Evolutionary conservation across 768 basidiomycete species (phyloP), one percentile per base, ranked within the genome.

Genomic region (Tricholomella constricta): DNA sequence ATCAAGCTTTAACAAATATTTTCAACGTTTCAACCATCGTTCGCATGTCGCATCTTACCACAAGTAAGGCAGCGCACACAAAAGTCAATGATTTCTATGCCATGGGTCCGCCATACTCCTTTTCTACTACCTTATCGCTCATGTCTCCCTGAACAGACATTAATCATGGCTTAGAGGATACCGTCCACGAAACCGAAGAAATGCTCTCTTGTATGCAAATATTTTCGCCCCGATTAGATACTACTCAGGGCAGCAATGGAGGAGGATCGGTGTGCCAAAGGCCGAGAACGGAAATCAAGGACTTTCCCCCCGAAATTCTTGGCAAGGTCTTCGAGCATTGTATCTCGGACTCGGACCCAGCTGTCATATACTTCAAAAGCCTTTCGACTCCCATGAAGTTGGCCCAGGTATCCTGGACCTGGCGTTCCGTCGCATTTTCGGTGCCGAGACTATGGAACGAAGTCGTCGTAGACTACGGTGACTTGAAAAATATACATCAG

Each of bases 391-490:
- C 47, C 11, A 9, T 45, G 17, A 23, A 22, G 1, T 4, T 59
- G 22, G 31, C 51, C 20, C 51, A 53, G 14, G 55, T 59, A 12
- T 59, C 20, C 3, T 36, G 32, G 8, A 37, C 19, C 37, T 59
- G 58, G 58, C 51, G 54, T 37, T n/a, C 20, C 3, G 34, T 59
- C 6, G 48, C 48, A 10, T 34, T 50, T 7, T 7, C 26, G n/a
- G 41, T 38, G 4, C 51, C 51, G 2, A 49, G 43, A 38, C 46
- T 59, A 1, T 59, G 58, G 58, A 53, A 52, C 22, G 23, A 51
- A 12, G 44, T 59, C 7, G 6, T 29, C 8, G 29, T 59, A n/a
- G 48, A 59, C 17, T 59, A 44, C 7, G 51, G 51, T 0, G 48
- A 59, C 22, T 55, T 51, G 54, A 36, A 15, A 8, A 17, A 32